These are phyloP conservation scores for Hericium coralloides DNA, from an alignment of 768 basidiomycete species.

Conservation along the genomic window DNA sequence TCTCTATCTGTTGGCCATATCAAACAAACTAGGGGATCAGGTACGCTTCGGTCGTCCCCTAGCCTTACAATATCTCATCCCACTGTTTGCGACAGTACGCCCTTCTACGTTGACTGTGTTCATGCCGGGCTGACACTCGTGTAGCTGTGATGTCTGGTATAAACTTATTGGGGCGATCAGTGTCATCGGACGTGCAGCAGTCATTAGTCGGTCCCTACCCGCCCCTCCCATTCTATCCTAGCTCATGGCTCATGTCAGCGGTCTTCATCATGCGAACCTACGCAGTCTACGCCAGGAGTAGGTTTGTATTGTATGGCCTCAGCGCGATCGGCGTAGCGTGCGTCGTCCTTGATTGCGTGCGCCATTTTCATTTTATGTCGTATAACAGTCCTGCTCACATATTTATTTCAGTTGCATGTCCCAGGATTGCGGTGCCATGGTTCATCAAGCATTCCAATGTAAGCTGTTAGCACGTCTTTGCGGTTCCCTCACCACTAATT, in stretches of 20 bases:
- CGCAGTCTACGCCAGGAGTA: background rate
- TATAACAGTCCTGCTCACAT: background rate
- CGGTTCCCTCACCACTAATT: background rate
- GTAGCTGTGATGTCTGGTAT: constrained; percentile 23
- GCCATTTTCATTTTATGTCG: background rate
- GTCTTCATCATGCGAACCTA: background rate
- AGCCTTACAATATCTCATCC: too few species aligned
- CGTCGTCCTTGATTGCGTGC: background rate
- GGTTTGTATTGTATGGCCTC: background rate
- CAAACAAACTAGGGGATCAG: constrained; percentile 10
- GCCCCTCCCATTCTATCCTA: background rate
- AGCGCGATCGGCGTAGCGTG: background rate
- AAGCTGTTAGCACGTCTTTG: background rate
- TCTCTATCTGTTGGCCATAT: constrained; percentile 20
- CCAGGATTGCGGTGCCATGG: background rate
- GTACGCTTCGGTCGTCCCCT: background rate
- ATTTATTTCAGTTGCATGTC: background rate
- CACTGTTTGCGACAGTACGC: too few species aligned
- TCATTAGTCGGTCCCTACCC: constrained; percentile 17
- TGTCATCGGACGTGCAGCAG: constrained; percentile 21
- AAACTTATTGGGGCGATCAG: constrained; percentile 22
- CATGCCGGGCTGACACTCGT: background rate
- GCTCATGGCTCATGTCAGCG: background rate
- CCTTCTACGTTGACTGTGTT: background rate
- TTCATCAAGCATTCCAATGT: background rate